Base-by-base conservation (phyloP, 495 filamentous ascomycete species). In the Cryomyces minteri region DNA sequence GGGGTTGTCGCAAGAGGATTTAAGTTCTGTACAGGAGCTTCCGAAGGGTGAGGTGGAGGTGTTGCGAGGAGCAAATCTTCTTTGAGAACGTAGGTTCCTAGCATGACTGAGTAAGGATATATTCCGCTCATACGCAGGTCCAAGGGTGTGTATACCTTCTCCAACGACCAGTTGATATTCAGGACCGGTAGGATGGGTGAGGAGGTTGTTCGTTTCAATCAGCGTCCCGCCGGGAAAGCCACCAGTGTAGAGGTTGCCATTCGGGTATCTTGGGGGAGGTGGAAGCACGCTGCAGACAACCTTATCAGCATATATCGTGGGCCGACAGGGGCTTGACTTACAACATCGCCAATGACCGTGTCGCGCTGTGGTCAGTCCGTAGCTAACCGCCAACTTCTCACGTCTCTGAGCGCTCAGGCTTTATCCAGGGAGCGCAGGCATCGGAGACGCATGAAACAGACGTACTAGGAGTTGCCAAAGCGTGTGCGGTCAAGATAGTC, bases 41-140 rank as follows among this genome's bases (percentile, higher is more conserved):
- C 92, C 44, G 86, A 88, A 29, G 88, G 88, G 61, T 96, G 88
- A 5, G 92, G 86, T 45, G 86, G 90, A 44, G 90, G 88, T 46
- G 87, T 95, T 39, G 90, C 88, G 31, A 98, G 80, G 46, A 84
- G 82, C 32, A 98, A 68, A 57, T 92, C 82, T 60, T 96, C 88
- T 60, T 79, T 77, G 14, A 96, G 73, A 37, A 77, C 70, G 55
- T 98, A 98, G 41, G 83, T 85, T 52, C 88, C 86, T 92, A 53
- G 50, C 43, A 49, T 63, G 46, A 59, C 43, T 32, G 25, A 12
- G 37, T 30, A 25, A 48, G 38, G 33, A 34, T 30, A 11, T 37
- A 37, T 37, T 48, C 33, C 50, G 47, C 25, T 14, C 28, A 46
- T 41, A 41, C 32, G 47, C 28, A 2, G 32, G 40, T 12, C 11